A percentile compares a stretch with the other conserved stretches of the same genome.
These are phyloP conservation scores for Decorospora gaudefroyi DNA, from an alignment of 2,329 filamentous ascomycete species.

Conservation along the genomic window DNA sequence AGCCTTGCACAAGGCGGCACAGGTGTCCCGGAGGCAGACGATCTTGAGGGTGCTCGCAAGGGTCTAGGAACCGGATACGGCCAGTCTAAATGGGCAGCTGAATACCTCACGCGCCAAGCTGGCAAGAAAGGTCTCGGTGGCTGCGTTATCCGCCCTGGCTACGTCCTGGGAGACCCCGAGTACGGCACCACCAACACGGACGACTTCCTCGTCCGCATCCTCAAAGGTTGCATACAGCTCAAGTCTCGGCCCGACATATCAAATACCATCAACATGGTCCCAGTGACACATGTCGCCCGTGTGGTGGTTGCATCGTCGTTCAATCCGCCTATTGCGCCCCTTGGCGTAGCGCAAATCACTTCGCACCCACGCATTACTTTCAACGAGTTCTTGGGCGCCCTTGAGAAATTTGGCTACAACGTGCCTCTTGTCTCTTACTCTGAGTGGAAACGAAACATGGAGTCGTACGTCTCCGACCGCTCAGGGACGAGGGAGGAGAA, in stretches of 20 bases:
- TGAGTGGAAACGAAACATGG: constrained; percentile 69
- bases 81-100: constrained; percentile 83
- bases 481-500: constrained; percentile 67
- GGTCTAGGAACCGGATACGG: constrained; percentile 88
- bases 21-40: constrained; percentile 74
- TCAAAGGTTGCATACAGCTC: constrained; percentile 87
- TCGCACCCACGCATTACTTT: constrained; percentile 76
- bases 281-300: constrained; percentile 80
- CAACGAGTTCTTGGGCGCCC: constrained; percentile 73
- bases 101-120: constrained; percentile 75
- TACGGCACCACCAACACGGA: constrained; percentile 77
- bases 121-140: constrained; percentile 75
- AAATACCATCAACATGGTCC: constrained; percentile 89
- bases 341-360: constrained; percentile 76
- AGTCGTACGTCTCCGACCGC: constrained; percentile 65
- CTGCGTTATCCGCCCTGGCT: constrained; percentile 79
- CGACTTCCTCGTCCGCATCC: constrained; percentile 85
- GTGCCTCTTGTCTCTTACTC: constrained; percentile 69
- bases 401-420: constrained; percentile 74
- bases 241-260: constrained; percentile 71
- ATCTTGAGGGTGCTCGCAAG: constrained; percentile 73
- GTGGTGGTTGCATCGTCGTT: constrained; percentile 76
- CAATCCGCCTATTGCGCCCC: constrained; percentile 60
- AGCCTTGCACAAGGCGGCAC: constrained; percentile 63
- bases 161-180: constrained; percentile 74